These are phyloP conservation scores for Apiospora rasikravindrae DNA, from an alignment of 2,329 filamentous ascomycete species.

Conservation along the genomic window DNA sequence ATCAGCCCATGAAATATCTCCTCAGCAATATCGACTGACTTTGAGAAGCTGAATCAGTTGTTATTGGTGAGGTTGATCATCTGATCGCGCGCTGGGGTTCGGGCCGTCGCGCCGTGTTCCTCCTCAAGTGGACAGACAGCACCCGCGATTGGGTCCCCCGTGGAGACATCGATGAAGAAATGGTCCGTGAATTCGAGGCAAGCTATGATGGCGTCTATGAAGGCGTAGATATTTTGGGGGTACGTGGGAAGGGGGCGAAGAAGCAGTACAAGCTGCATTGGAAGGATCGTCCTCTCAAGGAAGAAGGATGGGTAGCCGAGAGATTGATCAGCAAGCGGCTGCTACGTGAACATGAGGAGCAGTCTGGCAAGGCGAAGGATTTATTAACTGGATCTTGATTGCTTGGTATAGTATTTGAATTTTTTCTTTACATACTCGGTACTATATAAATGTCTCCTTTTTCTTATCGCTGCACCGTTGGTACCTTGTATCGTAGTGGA, in stretches of 20 bases:
- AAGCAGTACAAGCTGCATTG: constrained; percentile 4
- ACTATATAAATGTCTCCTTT: neutral
- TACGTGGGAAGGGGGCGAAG: neutral
- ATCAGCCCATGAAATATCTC: neutral
- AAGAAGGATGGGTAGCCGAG: neutral
- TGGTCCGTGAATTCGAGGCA: neutral
- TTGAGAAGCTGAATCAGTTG: neutral
- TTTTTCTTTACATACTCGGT: neutral
- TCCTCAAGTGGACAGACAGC: neutral
- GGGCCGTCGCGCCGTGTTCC: neutral
- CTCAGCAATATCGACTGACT: neutral
- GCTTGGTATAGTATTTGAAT: neutral
- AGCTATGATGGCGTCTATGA: neutral
- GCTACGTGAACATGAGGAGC: neutral
- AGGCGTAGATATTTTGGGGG: neutral
- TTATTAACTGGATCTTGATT: neutral
- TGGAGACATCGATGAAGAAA: neutral
- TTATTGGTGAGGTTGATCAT: constrained; percentile 3
- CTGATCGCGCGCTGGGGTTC: neutral
- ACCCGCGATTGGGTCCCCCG: neutral
- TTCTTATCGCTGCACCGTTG: neutral
- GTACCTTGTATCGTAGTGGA: neutral
- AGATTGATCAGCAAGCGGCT: neutral
- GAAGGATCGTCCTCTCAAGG: neutral
- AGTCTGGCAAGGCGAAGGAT: neutral